Base-by-base conservation (phyloP, 2,329 filamentous ascomycete genomes). In the Curvularia sp. region DNA sequence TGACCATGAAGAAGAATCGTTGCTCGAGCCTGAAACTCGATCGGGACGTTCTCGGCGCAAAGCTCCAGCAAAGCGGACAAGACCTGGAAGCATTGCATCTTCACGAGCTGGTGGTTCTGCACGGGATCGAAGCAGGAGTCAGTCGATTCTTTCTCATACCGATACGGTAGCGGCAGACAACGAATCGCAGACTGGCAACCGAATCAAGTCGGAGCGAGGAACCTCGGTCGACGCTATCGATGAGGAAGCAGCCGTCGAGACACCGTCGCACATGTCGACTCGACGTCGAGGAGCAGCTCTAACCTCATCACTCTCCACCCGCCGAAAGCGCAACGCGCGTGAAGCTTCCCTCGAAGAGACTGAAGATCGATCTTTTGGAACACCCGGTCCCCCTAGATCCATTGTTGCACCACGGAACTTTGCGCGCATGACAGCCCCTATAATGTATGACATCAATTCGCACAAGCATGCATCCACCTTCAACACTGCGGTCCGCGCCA, bases 391-490 rank as follows among this genome's bases (percentile, higher is more conserved):
- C 1, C 65, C 66, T 4, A 67, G 62, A 31, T 69, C 72, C 43
- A 75, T 84, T 15, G 66, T 79, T 9, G 82, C 80, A 6, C 78
- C 77, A 7, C 79, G 82, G 20, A 82, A 84, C 60, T 84, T 85
- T 61, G 74, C 75, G 28, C 79, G 80, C 52, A 81, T 80, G 62
- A 79, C 78, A 10, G 70, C 76, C 13, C 78, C 82, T 1, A 77
- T 85, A 50, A 81, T 84, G 76, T 80, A 83, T 61, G 81, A 83
- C 57, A 82, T 85, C 53, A 70, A 71, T 4, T 79, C 79, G 13
- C 82, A 85, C 71, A 84, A 83, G 65, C 79, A 84, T 58, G 83
- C 81, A 10, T 79, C 79, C 0, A 78, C 81, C n/a, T 85, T 85
- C 67, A 78, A 77, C 10, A 75, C 76, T 1, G 80, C 82, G 1